Base-by-base conservation (phyloP, 1,284 basidiomycete genomes). In the Mycena sp. region DNA sequence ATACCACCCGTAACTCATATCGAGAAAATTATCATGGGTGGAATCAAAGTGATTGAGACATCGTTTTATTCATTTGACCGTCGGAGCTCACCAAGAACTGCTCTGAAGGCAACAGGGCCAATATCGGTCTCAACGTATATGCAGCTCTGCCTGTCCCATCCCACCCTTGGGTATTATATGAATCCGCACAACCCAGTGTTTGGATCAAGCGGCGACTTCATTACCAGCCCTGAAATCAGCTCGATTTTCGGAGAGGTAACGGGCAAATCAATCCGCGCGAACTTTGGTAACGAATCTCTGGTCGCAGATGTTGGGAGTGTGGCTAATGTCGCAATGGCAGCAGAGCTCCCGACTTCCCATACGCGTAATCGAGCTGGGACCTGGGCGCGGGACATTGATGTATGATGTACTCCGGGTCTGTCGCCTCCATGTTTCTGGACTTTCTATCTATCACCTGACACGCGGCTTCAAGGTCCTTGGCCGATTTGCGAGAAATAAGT, bases 201-300 rank as follows among this genome's bases (percentile, higher is more conserved):
- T 71, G 98, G 98, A 11, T 71, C 87, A 0, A 82, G 85, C 35
- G 98, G 98, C 3, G 98, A 99, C 79, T 99, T 99, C 72, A 92
- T 95, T 40, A 99, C 98, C 1, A 95, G 92, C 67, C 98, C 98
- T 2, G 98, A 99, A 75, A 98, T 99, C 58, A 94, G 89, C 70
- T 96, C 99, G 76, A 88, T 95, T 0, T 99, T 99, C 76, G 98
- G 98, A 66, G 97, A 99, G 88, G 95, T 96, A 73, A 63, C 85
- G 73, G 35, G 57, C 40, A 35, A 51, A 43, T 37, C 49, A 30
- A 54, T 30, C 23, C 37, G 14, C 19, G 57, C 52, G 14, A 44
- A 23, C 51, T 30, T 50, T 50, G 54, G 51, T 68, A 69, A 78
- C 73, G 82, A 78, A 83, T 75, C 74, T 67, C 68, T 49, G 69